Percentiles rank a stretch among this genome's conserved stretches.
These are phyloP conservation scores for Nelumbo lutea DNA, from an alignment of 164 flowering plant genomes.

Conservation along the genomic window DNA sequence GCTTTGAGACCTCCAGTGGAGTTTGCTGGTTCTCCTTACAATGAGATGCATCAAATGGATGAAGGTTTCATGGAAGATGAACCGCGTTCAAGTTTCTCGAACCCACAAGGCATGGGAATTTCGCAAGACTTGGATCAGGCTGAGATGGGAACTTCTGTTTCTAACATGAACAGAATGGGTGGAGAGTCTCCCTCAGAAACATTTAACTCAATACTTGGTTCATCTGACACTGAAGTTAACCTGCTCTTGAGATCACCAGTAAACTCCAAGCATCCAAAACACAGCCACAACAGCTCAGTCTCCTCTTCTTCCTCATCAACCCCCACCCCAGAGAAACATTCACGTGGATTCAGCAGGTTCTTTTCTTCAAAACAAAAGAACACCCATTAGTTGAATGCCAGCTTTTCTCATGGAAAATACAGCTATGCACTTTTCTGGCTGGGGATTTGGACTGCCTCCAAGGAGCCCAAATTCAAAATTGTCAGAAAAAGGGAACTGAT, in stretches of 20 bases:
- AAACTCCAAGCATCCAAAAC: constrained; percentile 41
- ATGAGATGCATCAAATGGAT: constrained; percentile 33
- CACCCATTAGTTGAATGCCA: constrained; percentile 19
- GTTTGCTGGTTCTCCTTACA: constrained; percentile 38
- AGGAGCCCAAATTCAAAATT: not conserved
- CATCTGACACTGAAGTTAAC: constrained; percentile 44
- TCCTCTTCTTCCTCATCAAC: constrained; percentile 51
- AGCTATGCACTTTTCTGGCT: constrained; percentile 9
- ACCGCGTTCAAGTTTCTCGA: constrained; percentile 27
- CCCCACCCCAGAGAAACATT: constrained; percentile 72
- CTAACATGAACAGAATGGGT: constrained; percentile 24
- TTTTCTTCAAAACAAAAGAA: constrained; percentile 70
- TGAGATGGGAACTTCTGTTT: constrained; percentile 34
- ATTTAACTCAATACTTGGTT: constrained; percentile 26
- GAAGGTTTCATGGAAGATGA: constrained; percentile 39
- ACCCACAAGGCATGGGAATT: constrained; percentile 10
- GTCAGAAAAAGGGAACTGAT: not conserved
- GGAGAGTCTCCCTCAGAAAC: constrained; percentile 43
- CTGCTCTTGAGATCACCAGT: constrained; percentile 42
- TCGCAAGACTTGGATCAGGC: constrained; percentile 35
- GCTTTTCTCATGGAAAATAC: not conserved
- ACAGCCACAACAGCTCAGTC: constrained; percentile 50
- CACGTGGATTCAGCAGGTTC: constrained; percentile 81
- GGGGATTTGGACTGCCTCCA: not conserved
- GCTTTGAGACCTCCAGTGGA: constrained; percentile 67